These are phyloP conservation scores for Termitomyces titanicus DNA, from an alignment of 768 basidiomycete species.

Conservation along the genomic window DNA sequence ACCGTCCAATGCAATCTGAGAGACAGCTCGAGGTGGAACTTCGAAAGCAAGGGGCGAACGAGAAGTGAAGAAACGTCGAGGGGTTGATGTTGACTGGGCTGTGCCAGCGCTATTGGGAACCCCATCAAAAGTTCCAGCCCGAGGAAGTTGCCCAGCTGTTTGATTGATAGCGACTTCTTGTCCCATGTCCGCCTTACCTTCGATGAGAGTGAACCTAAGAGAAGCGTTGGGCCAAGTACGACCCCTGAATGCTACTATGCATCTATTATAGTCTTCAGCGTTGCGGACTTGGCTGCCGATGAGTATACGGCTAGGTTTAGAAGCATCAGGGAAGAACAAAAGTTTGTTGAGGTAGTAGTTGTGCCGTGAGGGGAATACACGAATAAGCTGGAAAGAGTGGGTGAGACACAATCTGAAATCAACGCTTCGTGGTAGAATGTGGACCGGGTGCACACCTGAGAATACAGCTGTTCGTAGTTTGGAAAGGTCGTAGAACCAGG, in stretches of 20 bases:
- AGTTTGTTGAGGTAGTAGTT: slow-evolving; percentile 63
- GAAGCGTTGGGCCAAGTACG: slow-evolving; percentile 55
- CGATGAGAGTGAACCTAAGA: slow-evolving; percentile 59
- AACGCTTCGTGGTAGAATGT: slow-evolving; percentile 8
- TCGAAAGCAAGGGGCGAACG: slow-evolving; percentile 9
- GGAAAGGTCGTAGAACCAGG: slow-evolving; percentile 52
- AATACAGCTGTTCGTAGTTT: slow-evolving; percentile 53
- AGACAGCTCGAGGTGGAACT: neutral
- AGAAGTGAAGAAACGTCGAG: slow-evolving; percentile 24
- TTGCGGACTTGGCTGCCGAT: slow-evolving; percentile 58
- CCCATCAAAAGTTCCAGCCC: neutral
- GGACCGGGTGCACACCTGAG: slow-evolving; percentile 47
- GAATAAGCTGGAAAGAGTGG: slow-evolving; percentile 49
- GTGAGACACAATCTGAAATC: slow-evolving; percentile 24
- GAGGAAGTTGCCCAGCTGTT: slow-evolving; percentile 6
- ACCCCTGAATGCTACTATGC: slow-evolving; percentile 45
- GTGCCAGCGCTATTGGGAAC: neutral
- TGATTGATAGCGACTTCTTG: neutral
- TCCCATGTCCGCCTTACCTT: slow-evolving; percentile 32
- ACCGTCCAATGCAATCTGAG: neutral
- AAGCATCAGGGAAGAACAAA: slow-evolving; percentile 64
- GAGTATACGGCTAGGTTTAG: slow-evolving; percentile 51
- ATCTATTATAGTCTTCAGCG: slow-evolving; percentile 52
- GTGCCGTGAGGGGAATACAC: slow-evolving; percentile 62
- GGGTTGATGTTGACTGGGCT: neutral